These are phyloP conservation scores for Sporothrix variecibatus DNA, from an alignment of 2,329 filamentous ascomycete genomes.

Conservation along the genomic window DNA sequence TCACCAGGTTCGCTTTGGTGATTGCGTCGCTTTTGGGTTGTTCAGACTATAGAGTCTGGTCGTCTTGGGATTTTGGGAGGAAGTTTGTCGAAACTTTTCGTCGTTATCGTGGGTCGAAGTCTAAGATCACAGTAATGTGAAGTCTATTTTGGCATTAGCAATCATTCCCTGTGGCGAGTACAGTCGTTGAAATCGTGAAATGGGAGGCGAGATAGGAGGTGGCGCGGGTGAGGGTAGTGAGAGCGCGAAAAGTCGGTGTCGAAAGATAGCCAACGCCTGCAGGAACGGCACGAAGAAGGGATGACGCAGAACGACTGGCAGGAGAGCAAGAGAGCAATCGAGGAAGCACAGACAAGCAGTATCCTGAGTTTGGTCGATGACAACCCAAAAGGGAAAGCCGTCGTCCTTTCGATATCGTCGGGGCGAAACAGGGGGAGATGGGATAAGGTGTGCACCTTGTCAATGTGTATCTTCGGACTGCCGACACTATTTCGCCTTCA, in stretches of 20 bases:
- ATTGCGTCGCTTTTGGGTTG: slow-evolving; percentile 5
- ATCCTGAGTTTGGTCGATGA: background rate
- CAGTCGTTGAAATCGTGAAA: background rate
- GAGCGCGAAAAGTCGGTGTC: slow-evolving; percentile 12
- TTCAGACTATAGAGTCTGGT: slow-evolving; percentile 5
- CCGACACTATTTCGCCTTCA: background rate
- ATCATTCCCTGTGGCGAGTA: background rate
- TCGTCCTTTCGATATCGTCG: background rate
- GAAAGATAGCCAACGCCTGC: background rate
- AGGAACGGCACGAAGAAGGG: background rate
- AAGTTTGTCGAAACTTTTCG: background rate
- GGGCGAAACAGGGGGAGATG: background rate
- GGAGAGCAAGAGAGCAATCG: background rate
- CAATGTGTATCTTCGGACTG: background rate
- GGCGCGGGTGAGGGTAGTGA: background rate
- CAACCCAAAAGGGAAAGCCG: background rate
- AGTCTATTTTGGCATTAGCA: background rate
- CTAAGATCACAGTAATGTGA: background rate
- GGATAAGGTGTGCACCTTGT: background rate
- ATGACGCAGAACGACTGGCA: background rate
- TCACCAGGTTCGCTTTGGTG: background rate
- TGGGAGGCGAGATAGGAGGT: background rate
- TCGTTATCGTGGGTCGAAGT: background rate
- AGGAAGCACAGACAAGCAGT: background rate
- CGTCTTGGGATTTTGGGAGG: slow-evolving; percentile 9